Evolutionary conservation across 2,329 filamentous ascomycete genomes (phyloP).

Genomic region (Trichoderma semiorbis): DNA sequence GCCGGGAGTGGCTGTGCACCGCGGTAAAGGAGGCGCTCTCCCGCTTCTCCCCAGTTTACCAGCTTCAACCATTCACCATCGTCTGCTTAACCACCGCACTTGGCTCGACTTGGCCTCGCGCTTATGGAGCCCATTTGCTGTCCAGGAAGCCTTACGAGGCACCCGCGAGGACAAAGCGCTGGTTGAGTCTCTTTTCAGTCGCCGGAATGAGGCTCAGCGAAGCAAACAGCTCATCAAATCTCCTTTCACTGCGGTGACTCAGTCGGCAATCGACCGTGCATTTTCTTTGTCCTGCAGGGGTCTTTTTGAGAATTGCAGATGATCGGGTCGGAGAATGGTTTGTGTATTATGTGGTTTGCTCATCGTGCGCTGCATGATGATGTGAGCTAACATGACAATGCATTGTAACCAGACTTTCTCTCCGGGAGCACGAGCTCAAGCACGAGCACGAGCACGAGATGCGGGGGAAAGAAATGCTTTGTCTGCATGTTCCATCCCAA

Average conservation of each 20-base stretch:
- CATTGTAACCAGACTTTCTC: neutral
- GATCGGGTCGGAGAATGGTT: neutral
- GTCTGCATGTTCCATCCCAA: neutral
- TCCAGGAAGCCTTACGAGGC: conserved; percentile 16
- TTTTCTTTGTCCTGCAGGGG: neutral
- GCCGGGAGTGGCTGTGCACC: neutral
- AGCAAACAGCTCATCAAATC: neutral
- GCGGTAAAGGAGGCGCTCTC: neutral
- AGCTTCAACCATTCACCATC: neutral
- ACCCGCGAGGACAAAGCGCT: neutral
- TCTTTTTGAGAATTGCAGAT: neutral
- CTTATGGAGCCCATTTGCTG: neutral
- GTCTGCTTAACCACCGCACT: neutral
- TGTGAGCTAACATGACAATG: neutral
- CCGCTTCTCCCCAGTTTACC: neutral
- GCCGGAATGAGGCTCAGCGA: neutral
- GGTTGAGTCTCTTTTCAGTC: neutral
- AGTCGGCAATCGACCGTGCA: neutral
- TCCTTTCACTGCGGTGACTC: neutral
- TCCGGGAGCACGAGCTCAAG: neutral
- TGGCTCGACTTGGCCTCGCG: neutral
- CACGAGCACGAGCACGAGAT: neutral
- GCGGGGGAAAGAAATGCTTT: neutral
- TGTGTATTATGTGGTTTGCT: neutral
- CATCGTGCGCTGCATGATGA: neutral